phyloP scores from a whole-genome alignment of 495 filamentous ascomycete genomes.

The Hamigera avellanea region DNA sequence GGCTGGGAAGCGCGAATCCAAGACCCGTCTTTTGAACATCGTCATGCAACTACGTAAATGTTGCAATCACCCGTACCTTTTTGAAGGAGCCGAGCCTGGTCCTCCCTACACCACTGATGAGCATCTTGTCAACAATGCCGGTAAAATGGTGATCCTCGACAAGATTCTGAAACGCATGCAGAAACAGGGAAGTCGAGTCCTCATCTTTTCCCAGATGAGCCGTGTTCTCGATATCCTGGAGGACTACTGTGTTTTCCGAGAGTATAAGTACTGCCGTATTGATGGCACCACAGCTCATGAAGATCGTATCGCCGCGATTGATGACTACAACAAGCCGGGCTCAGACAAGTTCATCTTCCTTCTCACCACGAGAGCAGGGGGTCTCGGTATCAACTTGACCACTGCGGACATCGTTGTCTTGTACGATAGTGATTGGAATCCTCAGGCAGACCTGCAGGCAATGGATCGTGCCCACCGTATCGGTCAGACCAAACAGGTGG shows the following conservation, averaged over 20 bases:
- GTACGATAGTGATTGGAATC: slow-evolving; percentile 99
- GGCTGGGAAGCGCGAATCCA: slow-evolving; percentile 93
- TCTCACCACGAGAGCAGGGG: slow-evolving; percentile 92
- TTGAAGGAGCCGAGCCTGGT: slow-evolving; percentile 94
- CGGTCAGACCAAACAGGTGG: slow-evolving; percentile 95
- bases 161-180: slow-evolving; percentile 79
- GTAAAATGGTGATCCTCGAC: slow-evolving; percentile 97
- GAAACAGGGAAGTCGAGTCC: slow-evolving; percentile 74
- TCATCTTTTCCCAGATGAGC: slow-evolving; percentile 99
- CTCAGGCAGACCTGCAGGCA: slow-evolving; percentile 93
- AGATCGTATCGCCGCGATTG: slow-evolving; percentile 93
- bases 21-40: slow-evolving; percentile 97
- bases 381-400: slow-evolving; percentile 96
- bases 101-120: slow-evolving; percentile 98
- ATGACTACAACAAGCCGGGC: slow-evolving; percentile 91
- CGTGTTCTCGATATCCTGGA: slow-evolving; percentile 94
- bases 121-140: slow-evolving; percentile 85
- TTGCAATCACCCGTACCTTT: slow-evolving; percentile 97
- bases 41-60: slow-evolving; percentile 99
- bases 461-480: slow-evolving; percentile 99
- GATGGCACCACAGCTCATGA: slow-evolving; percentile 96
- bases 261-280: slow-evolving; percentile 94
- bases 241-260: slow-evolving; percentile 93
- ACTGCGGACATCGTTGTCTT: slow-evolving; percentile 92
- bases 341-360: slow-evolving; percentile 98